These are phyloP conservation scores for Arabis hirsuta DNA, from an alignment of 345 rosid species.

Conservation along the genomic window DNA sequence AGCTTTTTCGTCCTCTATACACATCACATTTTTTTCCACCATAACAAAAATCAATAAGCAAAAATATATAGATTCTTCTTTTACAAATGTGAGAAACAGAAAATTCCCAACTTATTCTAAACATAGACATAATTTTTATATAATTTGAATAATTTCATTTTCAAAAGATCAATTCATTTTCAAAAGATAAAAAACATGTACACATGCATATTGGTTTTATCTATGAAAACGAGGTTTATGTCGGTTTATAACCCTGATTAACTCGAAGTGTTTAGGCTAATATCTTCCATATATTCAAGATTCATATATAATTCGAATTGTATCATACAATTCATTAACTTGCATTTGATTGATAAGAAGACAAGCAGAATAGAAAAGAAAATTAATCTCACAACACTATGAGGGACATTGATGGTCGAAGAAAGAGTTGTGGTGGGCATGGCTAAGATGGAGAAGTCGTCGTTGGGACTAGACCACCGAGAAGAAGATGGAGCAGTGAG, in stretches of 20 bases:
- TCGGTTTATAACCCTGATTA: neutral
- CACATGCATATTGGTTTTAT: neutral
- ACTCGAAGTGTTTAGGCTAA: neutral
- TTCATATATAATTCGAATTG: neutral
- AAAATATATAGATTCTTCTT: neutral
- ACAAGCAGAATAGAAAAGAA: conserved; percentile 11
- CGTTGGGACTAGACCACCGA: conserved; percentile 35
- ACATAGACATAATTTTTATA: conserved; percentile 7
- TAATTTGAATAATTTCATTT: too few species aligned
- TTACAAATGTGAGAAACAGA: neutral
- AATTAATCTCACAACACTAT: conserved; percentile 38
- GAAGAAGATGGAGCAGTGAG: conserved; percentile 42
- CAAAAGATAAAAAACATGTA: neutral
- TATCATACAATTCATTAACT: neutral
- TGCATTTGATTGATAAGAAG: neutral
- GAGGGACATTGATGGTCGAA: conserved; percentile 36
- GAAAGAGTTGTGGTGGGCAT: conserved; percentile 41
- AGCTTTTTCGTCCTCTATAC: conserved; percentile 70
- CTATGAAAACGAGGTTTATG: neutral
- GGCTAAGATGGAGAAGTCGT: conserved; percentile 23
- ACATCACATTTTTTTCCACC: neutral
- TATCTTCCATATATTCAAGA: neutral
- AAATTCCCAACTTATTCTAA: neutral
- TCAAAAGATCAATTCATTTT: neutral
- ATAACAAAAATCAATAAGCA: neutral